Base-by-base conservation (phyloP, 306 rosid species). In the Calophaca sinica region DNA sequence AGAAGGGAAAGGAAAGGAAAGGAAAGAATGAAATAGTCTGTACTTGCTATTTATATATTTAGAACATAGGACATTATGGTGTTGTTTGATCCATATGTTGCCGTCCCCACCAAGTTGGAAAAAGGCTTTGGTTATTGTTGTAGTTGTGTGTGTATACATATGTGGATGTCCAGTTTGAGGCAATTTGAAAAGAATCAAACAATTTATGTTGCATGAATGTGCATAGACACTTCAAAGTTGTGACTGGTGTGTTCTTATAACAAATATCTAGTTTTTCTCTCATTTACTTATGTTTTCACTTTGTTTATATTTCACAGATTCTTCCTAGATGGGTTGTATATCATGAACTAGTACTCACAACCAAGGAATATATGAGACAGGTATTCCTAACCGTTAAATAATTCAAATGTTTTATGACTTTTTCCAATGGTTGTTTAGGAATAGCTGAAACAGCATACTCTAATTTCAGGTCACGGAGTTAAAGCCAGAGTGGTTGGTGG, bases 281-380 rank as follows among this genome's bases (percentile, higher is more conserved):
- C 9, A 54, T 62, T 41, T 73, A 51, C 41, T 46, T 12, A 46
- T 15, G 5, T 28, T 38, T 45, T 9, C 67, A 46, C 39, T 62
- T 68, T 46, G 57, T 68, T 85, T 70, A 50, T 70, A n/a, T 31
- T 72, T 70, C 73, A 14, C 26, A 91, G 97, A 85, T 89, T 75
- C 99, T 87, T 81, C 99, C 99, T 0, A 85, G 93, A 80, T 94
- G 99, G 99, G 96, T 84, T 45, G 73, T 94, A 46, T 94, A 94
- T 77, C 93, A 94, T 79, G 99, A 94, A 73, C 83, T 94, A 75
- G 99, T 94, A 39, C 96, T 92, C 39, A 94, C 99, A 31, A 83
- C 93, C 61, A 92, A 94, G 85, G 99, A 94, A 75, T 94, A 94
- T 53, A 91, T 92, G 96, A 87, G 99, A 90, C 96, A 92, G 94